Percentiles rank a stretch among this genome's conserved stretches.
phyloP scores from a whole-genome alignment of 208 protist genomes.

The Leishmania arabica region DNA sequence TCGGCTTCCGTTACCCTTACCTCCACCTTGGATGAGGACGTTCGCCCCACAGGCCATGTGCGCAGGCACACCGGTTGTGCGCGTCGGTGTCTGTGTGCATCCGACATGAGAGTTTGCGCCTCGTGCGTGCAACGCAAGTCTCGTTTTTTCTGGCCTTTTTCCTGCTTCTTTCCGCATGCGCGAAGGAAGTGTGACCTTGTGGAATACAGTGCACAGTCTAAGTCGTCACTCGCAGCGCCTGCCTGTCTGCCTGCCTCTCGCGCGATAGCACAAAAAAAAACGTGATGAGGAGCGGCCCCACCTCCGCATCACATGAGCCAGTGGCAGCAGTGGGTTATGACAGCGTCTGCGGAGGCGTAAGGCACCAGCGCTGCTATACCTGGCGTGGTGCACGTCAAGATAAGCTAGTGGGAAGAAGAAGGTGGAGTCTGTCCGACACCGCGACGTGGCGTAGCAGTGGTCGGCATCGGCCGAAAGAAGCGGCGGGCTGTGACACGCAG shows the following conservation, averaged over 20 bases:
- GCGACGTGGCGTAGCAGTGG: not conserved
- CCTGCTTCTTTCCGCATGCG: not conserved
- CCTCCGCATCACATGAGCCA: not conserved
- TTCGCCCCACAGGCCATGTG: no score
- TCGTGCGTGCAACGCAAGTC: no score
- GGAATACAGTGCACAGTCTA: not conserved
- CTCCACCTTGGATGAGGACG: no score
- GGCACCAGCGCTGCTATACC: not conserved
- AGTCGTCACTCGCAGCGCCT: not conserved
- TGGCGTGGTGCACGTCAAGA: not conserved
- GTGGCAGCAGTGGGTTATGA: not conserved
- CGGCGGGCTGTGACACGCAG: not conserved
- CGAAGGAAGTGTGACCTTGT: not conserved
- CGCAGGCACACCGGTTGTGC: no score
- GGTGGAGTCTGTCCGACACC: not conserved
- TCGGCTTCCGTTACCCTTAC: no score
- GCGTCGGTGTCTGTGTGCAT: no score
- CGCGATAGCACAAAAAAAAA: not conserved
- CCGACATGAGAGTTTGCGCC: no score
- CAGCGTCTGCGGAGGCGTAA: not conserved
- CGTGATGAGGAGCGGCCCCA: not conserved
- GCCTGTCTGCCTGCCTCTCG: not conserved
- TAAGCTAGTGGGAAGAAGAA: not conserved
- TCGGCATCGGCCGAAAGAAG: not conserved
- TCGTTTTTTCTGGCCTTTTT: not conserved